phyloP scores from a whole-genome alignment of 345 rosid species.

The Acer negundo region DNA sequence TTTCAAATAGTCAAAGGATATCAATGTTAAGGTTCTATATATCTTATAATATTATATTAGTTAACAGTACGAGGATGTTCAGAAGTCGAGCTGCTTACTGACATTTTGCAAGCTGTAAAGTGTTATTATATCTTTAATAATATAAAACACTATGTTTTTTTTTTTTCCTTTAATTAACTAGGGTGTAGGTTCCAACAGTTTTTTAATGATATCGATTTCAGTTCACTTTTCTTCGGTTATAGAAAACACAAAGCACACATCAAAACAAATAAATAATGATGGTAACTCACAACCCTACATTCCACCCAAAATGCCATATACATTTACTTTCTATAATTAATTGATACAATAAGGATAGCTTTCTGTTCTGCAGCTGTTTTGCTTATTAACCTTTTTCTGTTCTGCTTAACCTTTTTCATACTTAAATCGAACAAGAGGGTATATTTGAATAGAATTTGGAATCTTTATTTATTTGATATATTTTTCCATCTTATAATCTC shows the following conservation, averaged over 20 bases:
- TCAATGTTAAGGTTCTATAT: not conserved
- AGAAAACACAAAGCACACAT: not conserved
- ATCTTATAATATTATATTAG: not conserved
- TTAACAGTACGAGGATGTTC: slow-evolving; percentile 3
- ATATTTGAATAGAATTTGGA: no score
- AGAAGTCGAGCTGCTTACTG: not conserved
- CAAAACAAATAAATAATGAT: not conserved
- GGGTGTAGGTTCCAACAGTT: not conserved
- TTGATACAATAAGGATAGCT: not conserved
- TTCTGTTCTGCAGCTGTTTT: not conserved
- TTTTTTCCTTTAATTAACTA: no score
- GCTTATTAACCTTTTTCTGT: no score
- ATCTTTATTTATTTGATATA: no score
- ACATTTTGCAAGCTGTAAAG: slow-evolving; percentile 19
- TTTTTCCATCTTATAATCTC: no score
- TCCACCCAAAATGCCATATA: not conserved
- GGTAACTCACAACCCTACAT: not conserved
- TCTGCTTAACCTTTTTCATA: not conserved
- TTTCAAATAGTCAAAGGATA: not conserved
- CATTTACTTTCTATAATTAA: not conserved
- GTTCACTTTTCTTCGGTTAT: not conserved
- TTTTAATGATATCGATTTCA: not conserved
- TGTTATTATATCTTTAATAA: not conserved
- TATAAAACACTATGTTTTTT: no score
- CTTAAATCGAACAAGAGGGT: not conserved